A percentile compares a stretch with the other conserved stretches of the same genome.
Conservation (phyloP, 2,329 filamentous ascomycete genomes). For the Verticillium nubilum region DNA sequence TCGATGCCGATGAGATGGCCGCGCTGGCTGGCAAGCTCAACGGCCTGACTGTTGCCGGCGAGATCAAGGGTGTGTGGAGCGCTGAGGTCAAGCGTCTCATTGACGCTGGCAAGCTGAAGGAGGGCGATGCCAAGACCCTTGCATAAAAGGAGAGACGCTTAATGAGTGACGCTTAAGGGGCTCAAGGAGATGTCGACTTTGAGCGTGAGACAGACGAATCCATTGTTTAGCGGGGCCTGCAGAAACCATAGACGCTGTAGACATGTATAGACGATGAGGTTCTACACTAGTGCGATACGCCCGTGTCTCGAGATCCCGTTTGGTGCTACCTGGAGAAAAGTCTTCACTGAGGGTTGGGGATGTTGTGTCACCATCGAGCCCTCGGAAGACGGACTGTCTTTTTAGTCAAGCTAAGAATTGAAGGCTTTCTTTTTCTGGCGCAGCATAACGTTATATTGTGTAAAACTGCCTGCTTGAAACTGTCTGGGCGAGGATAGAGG, state of each 20-base stretch:
- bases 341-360: neutral
- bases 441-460: too few species aligned
- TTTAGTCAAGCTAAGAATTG: too few species aligned
- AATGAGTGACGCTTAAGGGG: neutral
- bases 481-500: too few species aligned
- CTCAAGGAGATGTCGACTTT: neutral
- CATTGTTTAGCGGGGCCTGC: neutral
- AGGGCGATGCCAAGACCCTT: conserved; percentile 69
- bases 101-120: conserved; percentile 78
- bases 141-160: conserved; percentile 19
- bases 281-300: neutral
- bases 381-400: too few species aligned
- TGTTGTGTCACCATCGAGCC: too few species aligned
- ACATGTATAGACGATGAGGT: neutral
- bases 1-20: conserved; percentile 87
- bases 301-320: neutral
- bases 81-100: conserved; percentile 75
- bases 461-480: too few species aligned
- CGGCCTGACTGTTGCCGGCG: conserved; percentile 69
- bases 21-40: conserved; percentile 75
- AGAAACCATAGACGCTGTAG: neutral
- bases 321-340: neutral
- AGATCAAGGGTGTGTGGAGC: conserved; percentile 80
- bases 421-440: too few species aligned
- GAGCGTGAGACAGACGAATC: neutral